phyloP scores from a whole-genome alignment of 2,329 filamentous ascomycete species.

The Epichloe amarillans region DNA sequence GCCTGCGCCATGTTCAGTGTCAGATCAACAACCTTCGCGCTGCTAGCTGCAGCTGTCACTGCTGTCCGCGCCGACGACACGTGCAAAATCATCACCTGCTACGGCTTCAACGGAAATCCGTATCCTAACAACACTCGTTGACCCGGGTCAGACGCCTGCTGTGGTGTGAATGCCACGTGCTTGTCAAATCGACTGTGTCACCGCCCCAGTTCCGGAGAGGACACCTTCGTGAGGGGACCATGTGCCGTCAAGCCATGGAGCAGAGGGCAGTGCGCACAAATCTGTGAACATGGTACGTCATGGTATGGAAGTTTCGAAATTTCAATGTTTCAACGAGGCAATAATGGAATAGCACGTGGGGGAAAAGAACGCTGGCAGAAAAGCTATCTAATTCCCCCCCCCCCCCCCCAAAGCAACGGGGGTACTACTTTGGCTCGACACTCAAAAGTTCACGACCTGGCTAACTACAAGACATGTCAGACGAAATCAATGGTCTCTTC shows the following conservation, averaged over 20 bases:
- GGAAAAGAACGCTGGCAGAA: not conserved
- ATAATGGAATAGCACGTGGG: not conserved
- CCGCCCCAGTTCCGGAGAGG: not conserved
- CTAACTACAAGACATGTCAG: not conserved
- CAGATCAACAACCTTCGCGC: not conserved
- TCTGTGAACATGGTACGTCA: not conserved
- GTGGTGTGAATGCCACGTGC: not conserved
- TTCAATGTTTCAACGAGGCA: too few species aligned
- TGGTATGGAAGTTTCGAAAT: too few species aligned
- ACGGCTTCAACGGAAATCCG: not conserved
- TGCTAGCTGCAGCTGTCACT: not conserved
- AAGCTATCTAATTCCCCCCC: too few species aligned
- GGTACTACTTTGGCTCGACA: too few species aligned
- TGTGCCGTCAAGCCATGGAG: not conserved
- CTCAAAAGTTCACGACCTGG: too few species aligned
- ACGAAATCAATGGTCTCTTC: not conserved
- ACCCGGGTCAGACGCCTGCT: slow-evolving; percentile 3
- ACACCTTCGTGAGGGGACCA: not conserved
- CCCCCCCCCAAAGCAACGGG: too few species aligned
- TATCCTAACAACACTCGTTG: not conserved
- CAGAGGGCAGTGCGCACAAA: not conserved
- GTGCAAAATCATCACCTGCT: not conserved
- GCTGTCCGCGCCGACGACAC: not conserved
- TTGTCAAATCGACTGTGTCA: slow-evolving; percentile 2
- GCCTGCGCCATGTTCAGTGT: not conserved